Evolutionary conservation across 2,329 filamentous ascomycete species (phyloP).

Genomic region (Fusarium citri): DNA sequence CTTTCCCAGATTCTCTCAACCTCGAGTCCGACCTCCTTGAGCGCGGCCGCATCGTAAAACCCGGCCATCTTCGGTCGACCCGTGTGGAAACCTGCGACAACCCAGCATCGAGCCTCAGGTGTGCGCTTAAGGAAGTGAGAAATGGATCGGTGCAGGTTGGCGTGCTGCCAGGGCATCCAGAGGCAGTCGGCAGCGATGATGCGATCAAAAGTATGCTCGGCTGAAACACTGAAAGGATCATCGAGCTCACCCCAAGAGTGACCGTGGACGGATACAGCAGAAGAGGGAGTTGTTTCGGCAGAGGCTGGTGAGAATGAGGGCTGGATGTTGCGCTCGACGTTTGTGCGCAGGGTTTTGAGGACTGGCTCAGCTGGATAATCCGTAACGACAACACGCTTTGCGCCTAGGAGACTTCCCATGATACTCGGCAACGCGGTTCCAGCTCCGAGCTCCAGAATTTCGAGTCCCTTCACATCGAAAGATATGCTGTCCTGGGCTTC

Average conservation of each 20-base stretch:
- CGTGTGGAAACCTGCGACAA: constrained; percentile 79
- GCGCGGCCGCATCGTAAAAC: constrained; percentile 67
- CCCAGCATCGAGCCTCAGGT: constrained; percentile 65
- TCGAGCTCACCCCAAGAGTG: constrained; percentile 73
- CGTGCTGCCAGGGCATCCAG: constrained; percentile 80
- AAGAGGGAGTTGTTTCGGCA: constrained; percentile 13
- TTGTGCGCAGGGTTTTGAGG: constrained; percentile 67
- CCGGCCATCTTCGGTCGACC: constrained; percentile 72
- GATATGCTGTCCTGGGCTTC: constrained; percentile 14
- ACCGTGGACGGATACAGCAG: constrained; percentile 61
- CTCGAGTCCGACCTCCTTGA: constrained; percentile 64
- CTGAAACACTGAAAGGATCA: constrained; percentile 46
- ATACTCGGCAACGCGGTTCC: constrained; percentile 69
- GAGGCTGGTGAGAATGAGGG: constrained; percentile 50
- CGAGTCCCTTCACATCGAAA: constrained; percentile 63
- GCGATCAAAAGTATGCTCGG: constrained; percentile 63
- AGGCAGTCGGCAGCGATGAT: constrained; percentile 79
- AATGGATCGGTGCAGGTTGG: constrained; percentile 72
- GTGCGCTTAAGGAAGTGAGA: constrained; percentile 67
- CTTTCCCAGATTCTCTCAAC: constrained; percentile 76
- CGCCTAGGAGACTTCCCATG: constrained; percentile 61
- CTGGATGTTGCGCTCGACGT: constrained; percentile 65
- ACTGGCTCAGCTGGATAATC: constrained; percentile 75
- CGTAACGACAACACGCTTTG: constrained; percentile 66
- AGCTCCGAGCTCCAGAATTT: constrained; percentile 74